Percentiles rank a stretch among this genome's conserved stretches.
Conservation (phyloP, 192 early-diverging fungal genomes). For the Jimgerdemannia lactiflua region DNA sequence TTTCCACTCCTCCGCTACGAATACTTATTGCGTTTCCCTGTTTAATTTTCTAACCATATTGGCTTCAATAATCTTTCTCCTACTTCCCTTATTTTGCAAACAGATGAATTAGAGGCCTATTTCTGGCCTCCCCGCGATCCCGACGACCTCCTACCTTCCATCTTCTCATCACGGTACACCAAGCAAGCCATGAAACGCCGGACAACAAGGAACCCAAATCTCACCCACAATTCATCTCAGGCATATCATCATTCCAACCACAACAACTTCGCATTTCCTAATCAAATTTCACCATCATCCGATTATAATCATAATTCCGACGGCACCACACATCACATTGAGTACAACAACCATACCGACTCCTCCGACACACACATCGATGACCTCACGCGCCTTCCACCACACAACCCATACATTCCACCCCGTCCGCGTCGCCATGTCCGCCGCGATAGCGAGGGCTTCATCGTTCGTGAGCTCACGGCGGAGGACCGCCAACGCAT, state of each 20-base stretch:
- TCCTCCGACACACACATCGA: not conserved
- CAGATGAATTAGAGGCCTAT: constrained; percentile 18
- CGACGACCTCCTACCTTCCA: constrained; percentile 16
- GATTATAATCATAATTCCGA: not conserved
- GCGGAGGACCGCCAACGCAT: constrained; percentile 22
- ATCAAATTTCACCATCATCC: not conserved
- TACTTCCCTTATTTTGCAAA: not conserved
- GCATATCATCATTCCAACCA: not conserved
- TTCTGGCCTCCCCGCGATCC: constrained; percentile 31
- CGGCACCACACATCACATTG: constrained; percentile 2
- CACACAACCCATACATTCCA: not conserved
- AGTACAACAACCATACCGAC: not conserved
- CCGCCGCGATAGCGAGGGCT: constrained; percentile 38
- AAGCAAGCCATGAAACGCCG: not conserved
- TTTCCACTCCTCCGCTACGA: not conserved
- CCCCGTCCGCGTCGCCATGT: constrained; percentile 13
- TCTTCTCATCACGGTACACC: constrained; percentile 2
- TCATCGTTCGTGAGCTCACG: constrained; percentile 31
- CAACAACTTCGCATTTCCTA: not conserved
- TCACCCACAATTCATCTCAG: not conserved
- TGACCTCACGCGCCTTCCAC: not conserved
- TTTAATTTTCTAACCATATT: not conserved
- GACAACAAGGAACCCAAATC: not conserved
- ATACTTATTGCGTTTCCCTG: too few species aligned
- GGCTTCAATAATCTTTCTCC: not conserved